Evolutionary conservation across 177 flowering plant genomes (phyloP).

Genomic region (Telopea speciosissima): DNA sequence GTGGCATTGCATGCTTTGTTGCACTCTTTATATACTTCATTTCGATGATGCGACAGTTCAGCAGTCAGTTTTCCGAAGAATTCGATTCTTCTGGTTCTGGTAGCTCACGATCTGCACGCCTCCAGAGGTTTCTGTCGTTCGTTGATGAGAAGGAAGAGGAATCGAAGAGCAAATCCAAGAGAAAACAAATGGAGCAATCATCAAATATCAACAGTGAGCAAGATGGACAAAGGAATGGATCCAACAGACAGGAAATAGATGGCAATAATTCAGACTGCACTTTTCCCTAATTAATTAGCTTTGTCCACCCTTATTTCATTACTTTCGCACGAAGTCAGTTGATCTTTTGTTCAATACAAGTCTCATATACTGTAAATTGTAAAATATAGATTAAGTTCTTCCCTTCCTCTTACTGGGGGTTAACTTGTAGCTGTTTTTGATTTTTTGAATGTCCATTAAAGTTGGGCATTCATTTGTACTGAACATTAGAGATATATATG

Average conservation of each 20-base stretch:
- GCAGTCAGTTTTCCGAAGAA: slow-evolving; percentile 25
- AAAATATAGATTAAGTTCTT: no score
- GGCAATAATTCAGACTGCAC: neutral
- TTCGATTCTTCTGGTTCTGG: slow-evolving; percentile 19
- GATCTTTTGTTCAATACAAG: neutral
- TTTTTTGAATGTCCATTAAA: no score
- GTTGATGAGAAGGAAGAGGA: slow-evolving; percentile 48
- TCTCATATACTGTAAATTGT: no score
- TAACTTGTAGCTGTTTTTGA: no score
- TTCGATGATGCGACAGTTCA: slow-evolving; percentile 41
- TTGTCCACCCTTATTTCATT: neutral
- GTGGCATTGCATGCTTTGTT: slow-evolving; percentile 60
- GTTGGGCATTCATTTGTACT: no score
- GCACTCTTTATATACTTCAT: slow-evolving; percentile 52
- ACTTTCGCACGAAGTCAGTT: neutral
- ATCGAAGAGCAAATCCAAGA: slow-evolving; percentile 30
- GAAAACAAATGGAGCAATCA: slow-evolving; percentile 25
- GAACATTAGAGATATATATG: no score
- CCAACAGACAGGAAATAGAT: slow-evolving; percentile 20
- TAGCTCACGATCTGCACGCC: slow-evolving; percentile 29
- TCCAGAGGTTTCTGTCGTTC: slow-evolving; percentile 49
- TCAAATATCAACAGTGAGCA: slow-evolving; percentile 15
- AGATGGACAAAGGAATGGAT: slow-evolving; percentile 17
- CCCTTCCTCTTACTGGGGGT: no score
- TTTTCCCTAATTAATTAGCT: slow-evolving; percentile 1